Conservation (phyloP, 108 stramenopile genomes). For the Skeletonema tropicum region DNA sequence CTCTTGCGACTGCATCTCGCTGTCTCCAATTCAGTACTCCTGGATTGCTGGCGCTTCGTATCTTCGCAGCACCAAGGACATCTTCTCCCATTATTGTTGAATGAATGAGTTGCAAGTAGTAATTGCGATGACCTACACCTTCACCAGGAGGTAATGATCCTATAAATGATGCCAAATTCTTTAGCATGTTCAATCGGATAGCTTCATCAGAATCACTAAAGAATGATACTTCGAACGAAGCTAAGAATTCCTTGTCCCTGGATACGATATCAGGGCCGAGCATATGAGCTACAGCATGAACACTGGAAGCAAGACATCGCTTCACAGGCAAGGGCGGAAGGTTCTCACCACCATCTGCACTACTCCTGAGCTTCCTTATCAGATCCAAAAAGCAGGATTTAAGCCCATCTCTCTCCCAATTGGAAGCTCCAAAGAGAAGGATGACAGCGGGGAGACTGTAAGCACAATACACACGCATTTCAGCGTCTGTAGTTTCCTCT, state of each 20-base stretch:
- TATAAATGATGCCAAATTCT: conserved; percentile 81
- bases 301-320: conserved; percentile 87
- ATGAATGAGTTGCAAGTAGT: conserved; percentile 73
- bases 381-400: conserved; percentile 82
- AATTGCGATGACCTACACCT: conserved; percentile 54
- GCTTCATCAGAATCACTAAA: conserved; percentile 94
- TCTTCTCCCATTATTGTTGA: conserved; percentile 81
- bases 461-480: conserved; percentile 95
- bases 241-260: conserved; percentile 36
- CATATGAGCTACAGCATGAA: conserved; percentile 93
- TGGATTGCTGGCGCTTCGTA: conserved; percentile 76
- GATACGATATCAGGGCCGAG: conserved; percentile 67
- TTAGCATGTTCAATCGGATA: conserved; percentile 89
- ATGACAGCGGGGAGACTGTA: conserved; percentile 97
- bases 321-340: conserved; percentile 80
- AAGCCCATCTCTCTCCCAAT: conserved; percentile 85
- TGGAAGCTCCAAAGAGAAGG: conserved; percentile 77
- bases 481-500: conserved; percentile 86
- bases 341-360: conserved; percentile 13
- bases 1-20: conserved; percentile 85
- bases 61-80: conserved; percentile 68
- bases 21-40: conserved; percentile 94
- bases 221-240: conserved; percentile 82
- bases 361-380: conserved; percentile 44
- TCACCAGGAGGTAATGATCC: conserved; percentile 58